Percentiles rank a stretch among this genome's conserved stretches.
Conservation (phyloP, 2,329 filamentous ascomycete genomes). For the Parasarocladium wereldwijsianum region DNA sequence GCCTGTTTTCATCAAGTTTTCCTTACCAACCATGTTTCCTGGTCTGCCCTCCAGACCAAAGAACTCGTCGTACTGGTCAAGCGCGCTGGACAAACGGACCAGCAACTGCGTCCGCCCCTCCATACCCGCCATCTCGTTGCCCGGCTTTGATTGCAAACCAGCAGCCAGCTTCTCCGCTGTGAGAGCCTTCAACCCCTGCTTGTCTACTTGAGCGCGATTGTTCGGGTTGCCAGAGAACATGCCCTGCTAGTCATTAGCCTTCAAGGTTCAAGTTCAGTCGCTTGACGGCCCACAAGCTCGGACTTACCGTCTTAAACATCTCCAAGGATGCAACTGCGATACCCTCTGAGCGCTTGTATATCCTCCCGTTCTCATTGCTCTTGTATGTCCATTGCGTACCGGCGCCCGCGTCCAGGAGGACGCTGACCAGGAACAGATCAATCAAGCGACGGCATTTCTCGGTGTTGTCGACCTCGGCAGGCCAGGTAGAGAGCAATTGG, state of each 20-base stretch:
- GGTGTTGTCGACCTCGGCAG: slow-evolving; percentile 50
- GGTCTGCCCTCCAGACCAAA: slow-evolving; percentile 77
- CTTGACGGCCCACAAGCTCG: too few relatives aligned
- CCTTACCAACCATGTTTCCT: slow-evolving; percentile 85
- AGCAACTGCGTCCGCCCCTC: slow-evolving; percentile 74
- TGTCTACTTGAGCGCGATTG: slow-evolving; percentile 85
- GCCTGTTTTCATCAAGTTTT: slow-evolving; percentile 6
- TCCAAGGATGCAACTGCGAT: slow-evolving; percentile 64
- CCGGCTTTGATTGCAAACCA: slow-evolving; percentile 70
- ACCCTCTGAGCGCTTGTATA: slow-evolving; percentile 77
- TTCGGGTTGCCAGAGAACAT: slow-evolving; percentile 69
- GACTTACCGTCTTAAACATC: slow-evolving; percentile 69
- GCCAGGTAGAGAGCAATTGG: slow-evolving; percentile 56
- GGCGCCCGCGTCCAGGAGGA: slow-evolving; percentile 75
- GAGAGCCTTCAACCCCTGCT: slow-evolving; percentile 58
- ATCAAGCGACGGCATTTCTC: slow-evolving; percentile 64
- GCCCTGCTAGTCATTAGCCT: slow-evolving; percentile 32
- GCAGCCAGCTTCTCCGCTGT: slow-evolving; percentile 61
- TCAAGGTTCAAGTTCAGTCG: neutral
- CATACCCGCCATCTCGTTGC: slow-evolving; percentile 71
- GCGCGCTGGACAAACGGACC: slow-evolving; percentile 57
- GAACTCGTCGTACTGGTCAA: slow-evolving; percentile 61
- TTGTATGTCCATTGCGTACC: slow-evolving; percentile 87
- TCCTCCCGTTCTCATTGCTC: slow-evolving; percentile 71
- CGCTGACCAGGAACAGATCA: slow-evolving; percentile 66